Conservation (phyloP, 805 yeast species). For the Kuraishia borneana region DNA sequence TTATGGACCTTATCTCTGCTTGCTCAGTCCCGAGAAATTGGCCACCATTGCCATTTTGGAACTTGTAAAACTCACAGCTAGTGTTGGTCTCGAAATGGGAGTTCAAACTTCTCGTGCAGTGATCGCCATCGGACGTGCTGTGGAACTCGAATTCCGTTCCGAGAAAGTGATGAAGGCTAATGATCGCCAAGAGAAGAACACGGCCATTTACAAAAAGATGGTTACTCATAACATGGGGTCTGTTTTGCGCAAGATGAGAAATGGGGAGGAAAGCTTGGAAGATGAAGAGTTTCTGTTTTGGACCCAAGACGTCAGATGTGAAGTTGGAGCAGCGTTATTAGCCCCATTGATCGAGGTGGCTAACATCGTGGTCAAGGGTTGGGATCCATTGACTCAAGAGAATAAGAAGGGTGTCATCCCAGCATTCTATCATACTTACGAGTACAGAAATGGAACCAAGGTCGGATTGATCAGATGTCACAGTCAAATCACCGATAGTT, state of each 20-base stretch:
- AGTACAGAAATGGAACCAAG: conserved; percentile 66
- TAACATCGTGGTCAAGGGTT: conserved; percentile 65
- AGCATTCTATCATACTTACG: conserved; percentile 84
- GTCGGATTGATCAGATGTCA: conserved; percentile 78
- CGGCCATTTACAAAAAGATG: conserved; percentile 3
- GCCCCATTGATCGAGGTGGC: conserved; percentile 75
- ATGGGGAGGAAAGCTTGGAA: conserved; percentile 1
- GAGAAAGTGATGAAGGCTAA: conserved; percentile 44
- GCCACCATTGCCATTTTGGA: conserved; percentile 81
- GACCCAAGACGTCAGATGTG: conserved; percentile 50
- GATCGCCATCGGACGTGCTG: conserved; percentile 68
- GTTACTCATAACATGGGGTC: conserved; percentile 6
- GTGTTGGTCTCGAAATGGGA: conserved; percentile 71
- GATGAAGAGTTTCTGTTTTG: conserved; percentile 22
- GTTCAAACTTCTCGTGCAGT: conserved; percentile 79
- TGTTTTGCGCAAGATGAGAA: conserved; percentile 2
- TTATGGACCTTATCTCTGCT: conserved; percentile 67
- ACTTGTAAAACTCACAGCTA: conserved; percentile 57
- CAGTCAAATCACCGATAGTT: conserved; percentile 47
- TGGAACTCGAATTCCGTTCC: conserved; percentile 75
- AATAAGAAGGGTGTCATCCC: conserved; percentile 68
- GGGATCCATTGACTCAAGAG: conserved; percentile 69
- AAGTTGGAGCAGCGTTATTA: conserved; percentile 72
- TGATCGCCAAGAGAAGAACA: conserved; percentile 4
- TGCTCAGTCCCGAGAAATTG: conserved; percentile 72